Conservation (phyloP, 805 yeast genomes). For the Yarrowia hollandica region DNA sequence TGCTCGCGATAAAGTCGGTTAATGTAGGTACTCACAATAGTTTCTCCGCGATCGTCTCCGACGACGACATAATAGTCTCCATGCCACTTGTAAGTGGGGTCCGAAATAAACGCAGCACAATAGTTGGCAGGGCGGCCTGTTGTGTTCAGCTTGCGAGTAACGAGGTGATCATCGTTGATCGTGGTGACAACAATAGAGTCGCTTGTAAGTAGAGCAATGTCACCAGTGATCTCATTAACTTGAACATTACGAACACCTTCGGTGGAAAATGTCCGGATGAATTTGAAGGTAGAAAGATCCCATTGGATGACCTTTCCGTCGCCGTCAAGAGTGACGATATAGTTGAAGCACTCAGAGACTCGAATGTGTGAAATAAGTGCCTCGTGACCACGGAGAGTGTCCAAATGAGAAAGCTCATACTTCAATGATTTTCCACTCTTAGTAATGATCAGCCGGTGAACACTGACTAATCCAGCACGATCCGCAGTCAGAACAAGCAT, state of each 20-base stretch:
- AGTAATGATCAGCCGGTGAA: conserved; percentile 10
- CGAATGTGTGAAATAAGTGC: conserved; percentile 8
- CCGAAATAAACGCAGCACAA: conserved; percentile 24
- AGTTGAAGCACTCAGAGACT: conserved; percentile 17
- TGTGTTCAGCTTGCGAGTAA: not conserved
- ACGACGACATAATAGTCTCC: conserved; percentile 5
- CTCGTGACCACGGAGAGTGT: conserved; percentile 24
- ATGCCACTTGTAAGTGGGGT: conserved; percentile 26
- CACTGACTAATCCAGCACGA: conserved; percentile 3
- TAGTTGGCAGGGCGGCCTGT: conserved; percentile 24
- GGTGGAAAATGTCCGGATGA: conserved; percentile 5
- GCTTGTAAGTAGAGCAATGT: conserved; percentile 8
- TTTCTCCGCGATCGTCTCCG: conserved; percentile 21
- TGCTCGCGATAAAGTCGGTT: not conserved
- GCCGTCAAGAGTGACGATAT: conserved; percentile 12
- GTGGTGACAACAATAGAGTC: conserved; percentile 10
- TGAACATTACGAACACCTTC: conserved; percentile 17
- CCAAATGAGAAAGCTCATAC: conserved; percentile 9
- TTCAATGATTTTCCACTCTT: conserved; percentile 1
- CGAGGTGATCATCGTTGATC: conserved; percentile 22
- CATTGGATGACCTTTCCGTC: conserved; percentile 19
- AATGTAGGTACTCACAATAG: not conserved
- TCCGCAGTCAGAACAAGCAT: conserved; percentile 21
- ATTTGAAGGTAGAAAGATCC: conserved; percentile 18
- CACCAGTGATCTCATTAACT: conserved; percentile 15